These are phyloP conservation scores for Trichoderma sp. DNA, from an alignment of 2,329 filamentous ascomycete species.

Conservation along the genomic window DNA sequence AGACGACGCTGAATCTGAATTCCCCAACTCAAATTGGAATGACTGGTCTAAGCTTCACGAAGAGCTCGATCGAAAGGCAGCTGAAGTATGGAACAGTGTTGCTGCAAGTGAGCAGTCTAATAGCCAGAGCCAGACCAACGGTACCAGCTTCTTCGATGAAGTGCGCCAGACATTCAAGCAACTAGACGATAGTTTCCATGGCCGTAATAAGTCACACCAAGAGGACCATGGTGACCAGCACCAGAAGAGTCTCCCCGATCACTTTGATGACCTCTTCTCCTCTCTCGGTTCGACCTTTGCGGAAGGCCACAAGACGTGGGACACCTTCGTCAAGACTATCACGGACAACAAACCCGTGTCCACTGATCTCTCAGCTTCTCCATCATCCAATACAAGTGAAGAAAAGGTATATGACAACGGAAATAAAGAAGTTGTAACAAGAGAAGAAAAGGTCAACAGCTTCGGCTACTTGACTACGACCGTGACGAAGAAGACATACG, in stretches of 20 bases:
- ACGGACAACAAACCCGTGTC: conserved; percentile 26
- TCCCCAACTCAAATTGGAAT: conserved; percentile 22
- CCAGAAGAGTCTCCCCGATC: conserved; percentile 30
- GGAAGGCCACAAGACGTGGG: conserved; percentile 42
- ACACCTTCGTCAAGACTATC: conserved; percentile 42
- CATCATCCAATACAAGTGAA: conserved; percentile 13
- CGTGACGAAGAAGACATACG: conserved; percentile 42
- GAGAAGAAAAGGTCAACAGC: conserved; percentile 45
- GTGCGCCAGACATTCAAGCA: conserved; percentile 21
- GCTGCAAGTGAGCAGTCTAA: conserved; percentile 22
- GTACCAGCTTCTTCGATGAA: conserved; percentile 23
- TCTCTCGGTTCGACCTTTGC: conserved; percentile 41
- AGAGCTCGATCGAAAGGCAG: conserved; percentile 34
- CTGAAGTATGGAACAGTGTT: conserved; percentile 32
- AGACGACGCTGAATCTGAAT: background rate
- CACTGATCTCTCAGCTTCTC: background rate
- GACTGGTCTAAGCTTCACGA: conserved; percentile 36
- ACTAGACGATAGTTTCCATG: conserved; percentile 21
- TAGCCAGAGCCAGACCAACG: background rate
- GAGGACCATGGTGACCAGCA: background rate
- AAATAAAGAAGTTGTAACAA: conserved; percentile 39
- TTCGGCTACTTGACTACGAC: conserved; percentile 47
- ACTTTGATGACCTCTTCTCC: conserved; percentile 46
- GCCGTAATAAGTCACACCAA: background rate
- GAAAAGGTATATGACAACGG: conserved; percentile 26